phyloP scores from a whole-genome alignment of 306 rosid species.

The Neltuma alba region DNA sequence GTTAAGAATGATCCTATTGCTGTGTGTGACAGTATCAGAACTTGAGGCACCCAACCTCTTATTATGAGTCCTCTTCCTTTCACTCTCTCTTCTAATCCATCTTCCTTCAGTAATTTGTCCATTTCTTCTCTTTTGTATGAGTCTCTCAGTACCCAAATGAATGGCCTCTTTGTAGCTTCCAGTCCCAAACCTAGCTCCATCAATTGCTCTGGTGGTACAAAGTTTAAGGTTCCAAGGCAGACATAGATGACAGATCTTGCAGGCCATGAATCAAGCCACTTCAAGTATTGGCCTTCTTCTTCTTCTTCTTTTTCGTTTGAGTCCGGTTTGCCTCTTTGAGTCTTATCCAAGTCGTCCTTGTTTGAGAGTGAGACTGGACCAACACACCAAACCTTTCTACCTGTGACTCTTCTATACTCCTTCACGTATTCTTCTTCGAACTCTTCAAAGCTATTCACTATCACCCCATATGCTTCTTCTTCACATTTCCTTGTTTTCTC shows the following conservation, averaged over 20 bases:
- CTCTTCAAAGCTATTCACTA: conserved; percentile 53
- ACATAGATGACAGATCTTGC: conserved; percentile 46
- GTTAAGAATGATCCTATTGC: conserved; percentile 55
- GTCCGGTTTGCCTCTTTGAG: conserved; percentile 48
- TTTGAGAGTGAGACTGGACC: conserved; percentile 51
- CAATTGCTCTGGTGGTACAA: conserved; percentile 39
- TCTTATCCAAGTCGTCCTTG: conserved; percentile 35
- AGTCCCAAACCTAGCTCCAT: conserved; percentile 58
- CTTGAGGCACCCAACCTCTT: conserved; percentile 62
- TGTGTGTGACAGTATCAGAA: conserved; percentile 48
- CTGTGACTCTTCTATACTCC: conserved; percentile 29
- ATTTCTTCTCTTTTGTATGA: conserved; percentile 32
- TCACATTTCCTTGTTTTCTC: conserved; percentile 18
- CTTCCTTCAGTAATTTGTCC: conserved; percentile 40
- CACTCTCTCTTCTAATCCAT: conserved; percentile 50
- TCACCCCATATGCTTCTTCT: conserved; percentile 33
- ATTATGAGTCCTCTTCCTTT: conserved; percentile 52
- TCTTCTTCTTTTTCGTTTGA: conserved; percentile 2
- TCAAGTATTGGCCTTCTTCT: conserved; percentile 29
- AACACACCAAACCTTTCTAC: conserved; percentile 44
- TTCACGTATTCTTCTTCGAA: conserved; percentile 40
- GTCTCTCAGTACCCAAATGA: conserved; percentile 65
- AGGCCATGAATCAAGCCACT: conserved; percentile 61
- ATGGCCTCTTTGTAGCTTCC: conserved; percentile 60
- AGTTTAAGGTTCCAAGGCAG: conserved; percentile 55